These are phyloP conservation scores for Ophiostoma novo-ulmi DNA, from an alignment of 2,329 filamentous ascomycete genomes.

Conservation along the genomic window DNA sequence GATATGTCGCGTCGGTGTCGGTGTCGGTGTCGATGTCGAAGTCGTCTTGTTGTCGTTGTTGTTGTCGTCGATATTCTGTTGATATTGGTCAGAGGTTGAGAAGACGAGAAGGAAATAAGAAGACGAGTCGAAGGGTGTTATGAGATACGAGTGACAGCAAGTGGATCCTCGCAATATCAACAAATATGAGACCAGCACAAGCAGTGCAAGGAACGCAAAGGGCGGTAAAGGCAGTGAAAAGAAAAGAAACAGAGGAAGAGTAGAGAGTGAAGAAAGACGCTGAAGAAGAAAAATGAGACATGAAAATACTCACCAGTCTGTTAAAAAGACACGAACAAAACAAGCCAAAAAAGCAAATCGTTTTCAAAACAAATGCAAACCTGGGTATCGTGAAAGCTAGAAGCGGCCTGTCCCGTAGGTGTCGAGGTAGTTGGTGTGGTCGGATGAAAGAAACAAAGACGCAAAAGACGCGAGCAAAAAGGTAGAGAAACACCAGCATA, in stretches of 20 bases:
- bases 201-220: not conserved
- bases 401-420: constrained; percentile 3
- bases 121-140: not conserved
- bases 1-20: constrained; percentile 8
- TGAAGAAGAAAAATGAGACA: too few species aligned
- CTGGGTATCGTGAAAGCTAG: not conserved
- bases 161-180: not conserved
- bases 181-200: constrained; percentile 11
- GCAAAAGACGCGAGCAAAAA: not conserved
- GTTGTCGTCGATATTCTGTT: constrained; percentile 10
- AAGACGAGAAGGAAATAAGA: not conserved
- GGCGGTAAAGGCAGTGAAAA: not conserved
- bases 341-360: not conserved
- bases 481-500: not conserved
- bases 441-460: constrained; percentile 9
- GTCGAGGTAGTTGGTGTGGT: constrained; percentile 16
- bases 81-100: not conserved
- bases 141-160: not conserved
- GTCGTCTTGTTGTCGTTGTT: constrained; percentile 13
- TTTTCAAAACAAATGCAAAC: constrained; percentile 2
- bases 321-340: not conserved
- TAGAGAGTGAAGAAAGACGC: not conserved
- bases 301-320: not conserved
- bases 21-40: not conserved
- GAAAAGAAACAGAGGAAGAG: not conserved